phyloP scores from a whole-genome alignment of 768 basidiomycete species.

The Agrocybe pediades region DNA sequence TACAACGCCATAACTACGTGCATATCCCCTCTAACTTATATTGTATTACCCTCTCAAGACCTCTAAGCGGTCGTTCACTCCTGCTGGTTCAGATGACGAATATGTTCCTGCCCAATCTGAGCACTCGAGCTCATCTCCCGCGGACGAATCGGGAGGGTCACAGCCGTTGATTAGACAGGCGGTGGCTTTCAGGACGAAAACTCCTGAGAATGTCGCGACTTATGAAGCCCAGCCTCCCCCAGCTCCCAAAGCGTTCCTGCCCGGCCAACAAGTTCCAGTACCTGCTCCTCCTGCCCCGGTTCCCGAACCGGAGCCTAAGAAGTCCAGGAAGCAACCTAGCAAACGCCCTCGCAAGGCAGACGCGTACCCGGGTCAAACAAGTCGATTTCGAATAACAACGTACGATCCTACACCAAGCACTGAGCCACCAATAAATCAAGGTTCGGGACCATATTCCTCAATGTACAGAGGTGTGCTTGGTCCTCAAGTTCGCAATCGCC shows the following conservation, averaged over 20 bases:
- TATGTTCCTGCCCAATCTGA: conserved; percentile 37
- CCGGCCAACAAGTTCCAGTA: conserved; percentile 44
- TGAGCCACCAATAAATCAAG: conserved; percentile 35
- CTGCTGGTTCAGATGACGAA: conserved; percentile 55
- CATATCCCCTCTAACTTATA: background rate
- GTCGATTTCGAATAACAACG: conserved; percentile 49
- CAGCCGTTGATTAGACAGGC: conserved; percentile 60
- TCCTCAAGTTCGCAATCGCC: conserved; percentile 1
- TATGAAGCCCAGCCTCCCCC: conserved; percentile 39
- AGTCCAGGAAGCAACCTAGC: conserved; percentile 25
- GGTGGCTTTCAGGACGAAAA: conserved; percentile 46
- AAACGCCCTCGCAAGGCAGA: conserved; percentile 30
- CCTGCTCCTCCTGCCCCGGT: no score
- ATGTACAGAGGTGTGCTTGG: conserved; percentile 32
- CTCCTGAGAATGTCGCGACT: conserved; percentile 37
- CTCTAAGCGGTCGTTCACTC: conserved; percentile 50
- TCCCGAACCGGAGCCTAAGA: conserved; percentile 23
- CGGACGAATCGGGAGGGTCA: conserved; percentile 34
- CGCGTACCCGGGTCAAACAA: conserved; percentile 47
- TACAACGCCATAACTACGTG: background rate
- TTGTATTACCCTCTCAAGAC: conserved; percentile 27
- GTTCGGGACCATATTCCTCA: conserved; percentile 40
- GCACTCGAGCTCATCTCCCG: conserved; percentile 47
- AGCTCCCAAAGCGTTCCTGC: conserved; percentile 42
- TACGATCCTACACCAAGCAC: conserved; percentile 34